Evolutionary conservation across 2,329 filamentous ascomycete species (phyloP).

Genomic region (Cladosporium sp.): DNA sequence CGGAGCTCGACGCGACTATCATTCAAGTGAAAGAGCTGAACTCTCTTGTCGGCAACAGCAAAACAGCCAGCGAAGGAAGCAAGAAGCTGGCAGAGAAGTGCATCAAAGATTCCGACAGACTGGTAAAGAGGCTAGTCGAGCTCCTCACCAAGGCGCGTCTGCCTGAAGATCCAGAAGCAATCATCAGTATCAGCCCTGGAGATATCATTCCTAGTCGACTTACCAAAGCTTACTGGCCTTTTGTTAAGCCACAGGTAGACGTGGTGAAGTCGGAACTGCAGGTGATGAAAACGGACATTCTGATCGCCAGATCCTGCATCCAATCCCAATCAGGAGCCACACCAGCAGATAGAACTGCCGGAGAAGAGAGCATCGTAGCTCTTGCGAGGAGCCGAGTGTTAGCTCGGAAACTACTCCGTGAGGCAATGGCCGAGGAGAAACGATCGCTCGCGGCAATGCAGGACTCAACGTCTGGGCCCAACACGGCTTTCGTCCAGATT

Average conservation of each 20-base stretch:
- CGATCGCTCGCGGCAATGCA: slow-evolving; percentile 1
- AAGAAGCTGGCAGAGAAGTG: slow-evolving; percentile 20
- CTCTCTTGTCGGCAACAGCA: slow-evolving; percentile 12
- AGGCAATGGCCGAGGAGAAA: slow-evolving; percentile 13
- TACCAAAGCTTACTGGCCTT: slow-evolving; percentile 20
- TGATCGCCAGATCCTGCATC: slow-evolving; percentile 18
- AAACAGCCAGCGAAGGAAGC: slow-evolving; percentile 6
- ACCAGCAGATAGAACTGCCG: slow-evolving; percentile 8
- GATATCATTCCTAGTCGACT: slow-evolving; percentile 21
- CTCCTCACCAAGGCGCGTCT: slow-evolving; percentile 14
- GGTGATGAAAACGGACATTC: slow-evolving; percentile 22
- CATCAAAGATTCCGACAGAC: slow-evolving; percentile 15
- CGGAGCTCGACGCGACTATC: slow-evolving; percentile 20
- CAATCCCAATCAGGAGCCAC: slow-evolving; percentile 12
- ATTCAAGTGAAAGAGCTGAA: slow-evolving; percentile 23
- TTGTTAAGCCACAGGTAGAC: slow-evolving; percentile 21
- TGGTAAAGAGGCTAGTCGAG: slow-evolving; percentile 16
- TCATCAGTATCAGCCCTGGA: slow-evolving; percentile 15
- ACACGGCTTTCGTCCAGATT: not conserved
- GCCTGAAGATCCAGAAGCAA: not conserved
- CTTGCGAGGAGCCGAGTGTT: not conserved
- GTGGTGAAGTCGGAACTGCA: slow-evolving; percentile 21
- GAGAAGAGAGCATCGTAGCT: slow-evolving; percentile 10
- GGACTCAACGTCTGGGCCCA: not conserved
- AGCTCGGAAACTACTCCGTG: slow-evolving; percentile 1